A percentile compares a stretch with the other conserved stretches of the same genome.
Conservation (phyloP, 495 filamentous ascomycete genomes). For the Echria macrotheca region DNA sequence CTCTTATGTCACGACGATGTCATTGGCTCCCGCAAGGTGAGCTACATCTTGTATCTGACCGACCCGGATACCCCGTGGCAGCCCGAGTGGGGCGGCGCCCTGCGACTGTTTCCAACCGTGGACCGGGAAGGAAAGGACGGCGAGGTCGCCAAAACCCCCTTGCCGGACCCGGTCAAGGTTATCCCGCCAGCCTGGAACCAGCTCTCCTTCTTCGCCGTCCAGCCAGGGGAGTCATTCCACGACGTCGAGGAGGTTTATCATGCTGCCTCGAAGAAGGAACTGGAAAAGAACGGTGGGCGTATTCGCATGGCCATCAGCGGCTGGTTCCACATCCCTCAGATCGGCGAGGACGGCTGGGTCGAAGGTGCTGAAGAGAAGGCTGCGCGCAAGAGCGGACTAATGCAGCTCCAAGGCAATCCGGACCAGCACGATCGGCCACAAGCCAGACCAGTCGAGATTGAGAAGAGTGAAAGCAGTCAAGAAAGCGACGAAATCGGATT, state of each 20-base stretch:
- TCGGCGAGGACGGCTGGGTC: constrained; percentile 90
- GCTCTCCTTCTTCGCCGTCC: constrained; percentile 94
- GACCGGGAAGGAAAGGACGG: constrained; percentile 60
- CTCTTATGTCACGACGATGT: constrained; percentile 97
- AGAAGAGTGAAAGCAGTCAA: constrained; percentile 38
- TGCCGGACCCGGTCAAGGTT: constrained; percentile 63
- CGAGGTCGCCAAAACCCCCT: constrained; percentile 64
- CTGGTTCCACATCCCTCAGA: constrained; percentile 98
- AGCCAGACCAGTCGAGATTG: constrained; percentile 48
- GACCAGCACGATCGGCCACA: constrained; percentile 82
- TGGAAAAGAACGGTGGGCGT: constrained; percentile 59
- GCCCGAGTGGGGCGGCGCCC: constrained; percentile 86
- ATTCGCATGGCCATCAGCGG: constrained; percentile 96
- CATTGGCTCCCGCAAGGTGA: constrained; percentile 86
- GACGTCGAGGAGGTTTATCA: constrained; percentile 98
- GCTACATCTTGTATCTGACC: constrained; percentile 94
- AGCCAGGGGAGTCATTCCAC: constrained; percentile 95
- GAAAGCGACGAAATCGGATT: constrained; percentile 47
- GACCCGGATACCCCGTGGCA: constrained; percentile 91
- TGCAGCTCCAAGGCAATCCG: constrained; percentile 85
- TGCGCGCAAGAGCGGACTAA: constrained; percentile 79
- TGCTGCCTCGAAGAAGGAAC: constrained; percentile 43
- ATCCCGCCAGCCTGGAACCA: constrained; percentile 97
- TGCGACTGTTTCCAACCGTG: constrained; percentile 79
- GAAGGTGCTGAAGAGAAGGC: constrained; percentile 82